Evolutionary conservation across 2,329 filamentous ascomycete species (phyloP), one percentile per base, ranked within the genome.

Genomic region (Myriosclerotinia duriaeana): DNA sequence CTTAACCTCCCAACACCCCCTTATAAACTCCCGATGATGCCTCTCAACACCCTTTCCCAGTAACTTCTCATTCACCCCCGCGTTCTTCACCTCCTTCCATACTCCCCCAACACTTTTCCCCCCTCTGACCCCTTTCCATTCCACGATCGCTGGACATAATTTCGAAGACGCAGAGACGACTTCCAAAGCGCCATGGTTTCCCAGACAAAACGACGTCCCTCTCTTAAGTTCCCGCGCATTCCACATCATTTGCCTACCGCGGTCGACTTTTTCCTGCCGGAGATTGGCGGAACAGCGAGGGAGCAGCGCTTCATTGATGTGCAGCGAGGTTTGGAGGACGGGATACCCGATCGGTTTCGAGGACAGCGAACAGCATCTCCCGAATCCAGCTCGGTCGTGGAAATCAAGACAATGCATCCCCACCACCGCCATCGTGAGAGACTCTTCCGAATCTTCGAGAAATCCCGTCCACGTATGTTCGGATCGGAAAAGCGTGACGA

Each of bases 401-500:
- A 65, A 69, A 53, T 68, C 66, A 30, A 70, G 69, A 60, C 69
- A 70, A 5, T 44, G 50, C 20, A 48, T 66, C 7, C 14, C 46
- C 22, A 69, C 44, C 1, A 69, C 46, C 4, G 64, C 69, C 69
- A 70, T 68, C 5, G 64, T 70, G 11, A 66, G 50, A 17, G 60
- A 68, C 26, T 70, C 61, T 56, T 58, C 50, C 4, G 66, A 65
- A 44, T 70, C 68, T 52, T 68, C 34, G 1, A 68, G 20, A 44
- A 70, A 67, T 5, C 66, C 66, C 15, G 67, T 62, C 69, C 67
- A 59, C n/a, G 53, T 65, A 44, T 59, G 44, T 53, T 65, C 53
- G 9, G 42, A 52, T 15, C 44, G 44, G 34, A 65, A 65, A 9
- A 65, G 36, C 11, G 63, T 59, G 20, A 65, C 53, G 6, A 59